A percentile compares a stretch with the other conserved stretches of the same genome.
These are phyloP conservation scores for Solanum acaule DNA, from an alignment of 257 asterid genomes.

Conservation along the genomic window DNA sequence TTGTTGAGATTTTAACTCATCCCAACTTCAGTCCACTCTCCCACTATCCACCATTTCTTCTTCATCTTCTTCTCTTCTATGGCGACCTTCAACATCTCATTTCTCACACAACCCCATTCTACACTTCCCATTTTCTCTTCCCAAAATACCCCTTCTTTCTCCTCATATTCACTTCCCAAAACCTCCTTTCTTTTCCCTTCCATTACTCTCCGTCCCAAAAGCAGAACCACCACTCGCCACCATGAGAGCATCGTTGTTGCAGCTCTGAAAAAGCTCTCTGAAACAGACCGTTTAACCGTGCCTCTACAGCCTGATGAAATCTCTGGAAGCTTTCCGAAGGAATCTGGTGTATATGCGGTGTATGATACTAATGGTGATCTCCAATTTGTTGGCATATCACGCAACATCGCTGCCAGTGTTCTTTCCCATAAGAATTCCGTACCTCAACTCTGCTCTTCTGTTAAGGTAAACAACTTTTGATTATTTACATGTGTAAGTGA, in stretches of 20 bases:
- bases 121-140: constrained; percentile 12
- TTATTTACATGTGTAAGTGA: not conserved
- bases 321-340: constrained; percentile 40
- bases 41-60: not conserved
- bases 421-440: constrained; percentile 57
- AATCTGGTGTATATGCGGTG: constrained; percentile 80
- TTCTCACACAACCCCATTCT: constrained; percentile 14
- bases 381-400: constrained; percentile 82
- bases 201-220: constrained; percentile 15
- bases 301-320: constrained; percentile 33
- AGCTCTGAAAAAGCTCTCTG: constrained; percentile 64
- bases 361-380: constrained; percentile 51
- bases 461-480: constrained; percentile 40
- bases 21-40: not conserved
- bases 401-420: constrained; percentile 75
- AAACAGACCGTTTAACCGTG: constrained; percentile 38
- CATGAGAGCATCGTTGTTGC: constrained; percentile 30
- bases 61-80: not conserved
- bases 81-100: constrained; percentile 19
- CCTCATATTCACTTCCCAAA: constrained; percentile 28
- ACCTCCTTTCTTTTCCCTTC: constrained; percentile 26
- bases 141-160: constrained; percentile 20
- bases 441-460: constrained; percentile 72
- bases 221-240: constrained; percentile 18
- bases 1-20: not conserved